Percentiles rank a stretch among this genome's conserved stretches.
Conservation (phyloP, 1,284 basidiomycete genomes). For the Rhodofomes roseus region DNA sequence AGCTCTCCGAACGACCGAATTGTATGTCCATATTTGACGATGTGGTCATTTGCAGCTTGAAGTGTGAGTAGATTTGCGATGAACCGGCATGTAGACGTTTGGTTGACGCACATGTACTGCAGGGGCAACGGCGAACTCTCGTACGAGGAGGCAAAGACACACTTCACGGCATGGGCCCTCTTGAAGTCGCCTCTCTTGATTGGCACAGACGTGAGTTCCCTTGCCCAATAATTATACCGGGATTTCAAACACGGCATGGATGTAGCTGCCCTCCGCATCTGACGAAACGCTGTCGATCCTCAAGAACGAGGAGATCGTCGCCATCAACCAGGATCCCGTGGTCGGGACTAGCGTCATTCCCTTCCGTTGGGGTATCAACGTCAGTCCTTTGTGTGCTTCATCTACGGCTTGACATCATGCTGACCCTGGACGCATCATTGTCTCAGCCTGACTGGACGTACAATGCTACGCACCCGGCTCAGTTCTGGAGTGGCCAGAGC, state of each 20-base stretch:
- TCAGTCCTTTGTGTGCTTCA: constrained; percentile 20
- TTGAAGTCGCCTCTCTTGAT: constrained; percentile 47
- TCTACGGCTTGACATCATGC: constrained; percentile 32
- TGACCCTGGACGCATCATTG: no score
- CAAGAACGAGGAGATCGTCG: constrained; percentile 60
- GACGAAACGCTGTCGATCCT: constrained; percentile 50
- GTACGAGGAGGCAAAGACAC: constrained; percentile 56
- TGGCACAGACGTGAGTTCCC: background rate
- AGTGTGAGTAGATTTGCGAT: constrained; percentile 38
- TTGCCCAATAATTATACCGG: no score
- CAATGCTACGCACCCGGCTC: constrained; percentile 43
- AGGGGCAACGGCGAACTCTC: constrained; percentile 57
- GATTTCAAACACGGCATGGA: background rate
- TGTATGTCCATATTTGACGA: background rate
- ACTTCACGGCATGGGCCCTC: constrained; percentile 64
- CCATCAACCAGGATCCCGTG: constrained; percentile 65
- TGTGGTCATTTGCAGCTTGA: constrained; percentile 34
- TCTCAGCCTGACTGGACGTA: constrained; percentile 44
- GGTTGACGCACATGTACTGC: background rate
- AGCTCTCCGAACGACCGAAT: constrained; percentile 11
- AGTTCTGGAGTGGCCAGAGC: constrained; percentile 50
- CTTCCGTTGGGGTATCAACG: constrained; percentile 64
- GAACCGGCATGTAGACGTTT: background rate
- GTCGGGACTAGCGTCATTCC: constrained; percentile 58
- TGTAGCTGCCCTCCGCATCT: constrained; percentile 46